Base-by-base conservation (phyloP, 176 grass and related monocot species). In the Bothriochloa decipiens region DNA sequence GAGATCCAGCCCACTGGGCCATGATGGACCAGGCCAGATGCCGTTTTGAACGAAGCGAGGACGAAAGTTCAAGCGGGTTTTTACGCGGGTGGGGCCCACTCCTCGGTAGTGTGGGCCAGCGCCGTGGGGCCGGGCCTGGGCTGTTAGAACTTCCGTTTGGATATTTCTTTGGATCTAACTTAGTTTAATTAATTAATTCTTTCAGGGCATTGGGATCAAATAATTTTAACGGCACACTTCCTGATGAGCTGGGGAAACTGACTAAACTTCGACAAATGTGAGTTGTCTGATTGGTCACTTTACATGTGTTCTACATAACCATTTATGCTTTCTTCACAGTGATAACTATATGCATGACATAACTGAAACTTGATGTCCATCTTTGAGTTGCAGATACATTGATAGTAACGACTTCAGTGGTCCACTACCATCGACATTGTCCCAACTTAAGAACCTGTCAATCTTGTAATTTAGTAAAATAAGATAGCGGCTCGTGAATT, bases 141-240 rank as follows among this genome's bases (percentile, higher is more conserved):
- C n/a, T n/a, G n/a, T n/a, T n/a, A n/a, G n/a, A n/a, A n/a, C 28
- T 89, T 81, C 9, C 14, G 42, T 81, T 25, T 68, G 23, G 63
- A 52, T 2, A 53, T 71, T 52, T 7, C 11, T 41, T 5, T 77
- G 22, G 39, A 37, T 53, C 57, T 65, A 64, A 86, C 23, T 43
- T 40, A 52, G 2, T 47, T 61, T 29, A 29, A 80, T 77, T 79
- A 32, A 41, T 68, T 76, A 32, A 41, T 63, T 53, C 36, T 85
- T 90, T 66, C 82, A 98, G 95, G 60, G 80, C 79, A 28, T 37
- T 98, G 71, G 79, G 85, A 18, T 80, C 79, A 57, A 98, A 98
- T 27, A 86, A 93, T 70, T 98, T 95, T 70, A 98, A 43, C 5
- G 95, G 95, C 17, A 65, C 95, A 77, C 64, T 98, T 68, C 95